These are phyloP conservation scores for Naumovozyma castellii DNA, from an alignment of 805 yeast species.

Conservation along the genomic window DNA sequence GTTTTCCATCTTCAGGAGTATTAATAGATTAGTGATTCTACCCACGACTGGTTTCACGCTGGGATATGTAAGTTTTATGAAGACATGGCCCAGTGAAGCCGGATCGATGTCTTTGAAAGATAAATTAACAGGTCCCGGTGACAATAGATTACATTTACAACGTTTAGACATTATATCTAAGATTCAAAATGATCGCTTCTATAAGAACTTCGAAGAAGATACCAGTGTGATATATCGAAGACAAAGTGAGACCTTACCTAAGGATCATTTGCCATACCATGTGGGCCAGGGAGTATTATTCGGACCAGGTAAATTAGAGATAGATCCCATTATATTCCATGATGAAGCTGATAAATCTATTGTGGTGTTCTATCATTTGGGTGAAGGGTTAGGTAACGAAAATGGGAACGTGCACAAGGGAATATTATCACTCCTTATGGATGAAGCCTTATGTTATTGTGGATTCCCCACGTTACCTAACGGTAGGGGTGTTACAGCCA, in stretches of 20 bases:
- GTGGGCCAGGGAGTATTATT: conserved; percentile 64
- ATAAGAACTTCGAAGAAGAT: conserved; percentile 15
- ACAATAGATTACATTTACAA: conserved; percentile 13
- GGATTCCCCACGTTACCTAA: conserved; percentile 79
- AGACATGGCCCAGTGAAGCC: conserved; percentile 27
- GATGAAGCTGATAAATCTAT: conserved; percentile 44
- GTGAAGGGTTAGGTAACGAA: conserved; percentile 52
- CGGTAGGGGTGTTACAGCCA: conserved; percentile 83
- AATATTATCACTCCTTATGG: conserved; percentile 64
- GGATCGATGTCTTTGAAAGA: conserved; percentile 13
- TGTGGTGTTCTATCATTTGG: conserved; percentile 62
- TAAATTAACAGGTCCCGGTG: conserved; percentile 5
- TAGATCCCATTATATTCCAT: conserved; percentile 64
- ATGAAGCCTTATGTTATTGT: conserved; percentile 76
- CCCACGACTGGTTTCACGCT: conserved; percentile 25
- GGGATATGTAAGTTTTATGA: conserved; percentile 22
- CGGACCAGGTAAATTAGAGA: conserved; percentile 57
- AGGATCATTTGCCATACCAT: conserved; percentile 50
- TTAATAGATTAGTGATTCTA: conserved; percentile 16
- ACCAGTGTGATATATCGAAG: conserved; percentile 12
- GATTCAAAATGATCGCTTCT: conserved; percentile 8
- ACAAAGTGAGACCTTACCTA: conserved; percentile 43
- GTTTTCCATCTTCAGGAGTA: not conserved
- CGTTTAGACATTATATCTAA: conserved; percentile 21
- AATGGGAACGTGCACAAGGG: conserved; percentile 79